A percentile compares a stretch with the other conserved stretches of the same genome.
phyloP scores from a whole-genome alignment of 176 grass and related monocot species.

The Carex pumila region DNA sequence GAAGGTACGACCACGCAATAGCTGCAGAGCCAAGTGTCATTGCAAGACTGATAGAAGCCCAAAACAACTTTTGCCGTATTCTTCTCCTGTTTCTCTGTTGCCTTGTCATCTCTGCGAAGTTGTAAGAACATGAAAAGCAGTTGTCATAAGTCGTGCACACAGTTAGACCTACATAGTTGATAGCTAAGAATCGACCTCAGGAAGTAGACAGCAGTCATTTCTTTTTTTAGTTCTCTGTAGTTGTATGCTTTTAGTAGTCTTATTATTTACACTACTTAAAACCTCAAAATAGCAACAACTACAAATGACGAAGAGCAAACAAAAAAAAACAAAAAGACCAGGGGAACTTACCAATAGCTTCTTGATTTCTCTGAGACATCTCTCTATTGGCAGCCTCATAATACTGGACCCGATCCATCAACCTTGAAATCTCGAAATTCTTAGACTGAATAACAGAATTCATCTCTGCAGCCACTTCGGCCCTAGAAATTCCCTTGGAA shows the following conservation, averaged over 20 bases:
- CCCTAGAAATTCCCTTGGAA: slow-evolving; percentile 46
- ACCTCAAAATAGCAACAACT: background rate
- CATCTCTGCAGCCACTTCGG: slow-evolving; percentile 60
- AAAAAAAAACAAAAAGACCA: background rate
- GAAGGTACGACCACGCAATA: slow-evolving; percentile 82
- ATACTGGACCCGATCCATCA: slow-evolving; percentile 87
- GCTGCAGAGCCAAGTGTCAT: slow-evolving; percentile 57
- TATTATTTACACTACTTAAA: background rate
- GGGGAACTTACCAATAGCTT: slow-evolving; percentile 65
- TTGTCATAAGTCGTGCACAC: background rate
- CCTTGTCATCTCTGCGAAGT: slow-evolving; percentile 63
- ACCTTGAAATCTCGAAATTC: slow-evolving; percentile 91
- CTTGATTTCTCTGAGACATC: slow-evolving; percentile 97
- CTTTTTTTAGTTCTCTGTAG: background rate
- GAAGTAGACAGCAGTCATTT: background rate
- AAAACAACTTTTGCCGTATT: slow-evolving; percentile 83
- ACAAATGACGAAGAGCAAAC: background rate
- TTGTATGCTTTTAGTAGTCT: background rate
- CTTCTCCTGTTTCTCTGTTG: slow-evolving; percentile 58
- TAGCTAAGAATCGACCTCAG: background rate
- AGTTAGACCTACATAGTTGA: background rate
- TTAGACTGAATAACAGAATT: slow-evolving; percentile 58
- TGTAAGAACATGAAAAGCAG: background rate
- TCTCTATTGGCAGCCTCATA: slow-evolving; percentile 95
- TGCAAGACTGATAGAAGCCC: slow-evolving; percentile 76